A percentile compares a stretch with the other conserved stretches of the same genome.
phyloP scores from a whole-genome alignment of 768 basidiomycete species.

The Mycena metata region DNA sequence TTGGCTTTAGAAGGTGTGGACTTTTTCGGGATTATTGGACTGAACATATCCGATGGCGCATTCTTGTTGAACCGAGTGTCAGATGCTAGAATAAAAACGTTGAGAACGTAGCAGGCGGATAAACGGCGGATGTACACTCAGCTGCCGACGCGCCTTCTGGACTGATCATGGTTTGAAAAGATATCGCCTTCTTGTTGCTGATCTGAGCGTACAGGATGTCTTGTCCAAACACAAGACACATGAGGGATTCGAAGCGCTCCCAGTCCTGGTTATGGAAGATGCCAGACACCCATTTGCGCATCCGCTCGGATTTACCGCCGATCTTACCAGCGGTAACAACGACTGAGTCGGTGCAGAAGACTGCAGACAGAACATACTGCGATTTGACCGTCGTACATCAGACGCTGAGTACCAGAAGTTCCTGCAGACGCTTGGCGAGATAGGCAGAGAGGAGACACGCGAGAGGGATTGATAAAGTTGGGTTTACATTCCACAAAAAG shows the following conservation, averaged over 20 bases:
- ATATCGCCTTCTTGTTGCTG: background rate
- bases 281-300: slow-evolving; percentile 13
- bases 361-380: background rate
- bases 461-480: slow-evolving; percentile 7
- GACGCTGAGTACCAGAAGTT: background rate
- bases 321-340: background rate
- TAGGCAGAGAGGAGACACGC: background rate
- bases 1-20: background rate
- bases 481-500: background rate
- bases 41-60: background rate
- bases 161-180: slow-evolving; percentile 14
- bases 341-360: slow-evolving; percentile 4
- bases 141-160: background rate
- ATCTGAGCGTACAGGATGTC: background rate
- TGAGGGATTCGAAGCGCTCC: background rate
- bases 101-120: background rate
- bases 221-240: background rate
- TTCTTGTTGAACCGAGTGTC: background rate
- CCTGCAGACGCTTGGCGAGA: background rate
- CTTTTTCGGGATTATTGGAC: background rate
- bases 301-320: background rate
- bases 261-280: slow-evolving; percentile 28
- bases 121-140: background rate
- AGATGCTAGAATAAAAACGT: background rate
- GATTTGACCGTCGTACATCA: background rate